phyloP scores from a whole-genome alignment of 192 early-diverging fungal genomes.

The Backusella liffmaniae region DNA sequence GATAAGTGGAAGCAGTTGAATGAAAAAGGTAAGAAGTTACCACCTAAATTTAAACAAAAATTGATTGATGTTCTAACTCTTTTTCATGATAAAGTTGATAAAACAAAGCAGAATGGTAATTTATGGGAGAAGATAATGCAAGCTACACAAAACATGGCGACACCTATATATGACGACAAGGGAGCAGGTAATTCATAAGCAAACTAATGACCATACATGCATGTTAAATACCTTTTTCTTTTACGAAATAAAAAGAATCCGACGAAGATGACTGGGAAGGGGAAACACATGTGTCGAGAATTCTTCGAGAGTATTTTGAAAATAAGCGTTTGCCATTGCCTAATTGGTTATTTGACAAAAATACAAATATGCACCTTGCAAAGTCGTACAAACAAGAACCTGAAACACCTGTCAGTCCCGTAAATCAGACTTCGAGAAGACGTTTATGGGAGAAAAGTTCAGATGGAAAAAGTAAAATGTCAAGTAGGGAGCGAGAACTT shows the following conservation, averaged over 20 bases:
- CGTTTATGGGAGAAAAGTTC: constrained; percentile 10
- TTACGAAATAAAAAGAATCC: constrained; percentile 43
- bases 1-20: constrained; percentile 32
- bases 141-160: constrained; percentile 31
- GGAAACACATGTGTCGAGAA: constrained; percentile 52
- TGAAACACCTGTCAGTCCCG: background rate
- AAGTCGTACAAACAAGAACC: background rate
- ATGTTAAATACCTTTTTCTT: background rate
- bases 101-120: constrained; percentile 18
- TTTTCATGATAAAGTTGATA: constrained; percentile 6
- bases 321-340: constrained; percentile 43
- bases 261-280: constrained; percentile 56
- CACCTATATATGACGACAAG: constrained; percentile 21
- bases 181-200: constrained; percentile 25
- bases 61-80: background rate
- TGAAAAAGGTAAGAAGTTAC: constrained; percentile 10
- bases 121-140: constrained; percentile 34
- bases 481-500: constrained; percentile 15
- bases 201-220: background rate
- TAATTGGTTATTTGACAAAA: constrained; percentile 21
- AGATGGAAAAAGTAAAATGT: background rate
- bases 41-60: background rate
- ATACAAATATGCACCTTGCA: background rate
- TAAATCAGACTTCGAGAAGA: background rate
- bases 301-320: constrained; percentile 51